Base-by-base conservation (phyloP, 768 basidiomycete species). In the Panus rudis region DNA sequence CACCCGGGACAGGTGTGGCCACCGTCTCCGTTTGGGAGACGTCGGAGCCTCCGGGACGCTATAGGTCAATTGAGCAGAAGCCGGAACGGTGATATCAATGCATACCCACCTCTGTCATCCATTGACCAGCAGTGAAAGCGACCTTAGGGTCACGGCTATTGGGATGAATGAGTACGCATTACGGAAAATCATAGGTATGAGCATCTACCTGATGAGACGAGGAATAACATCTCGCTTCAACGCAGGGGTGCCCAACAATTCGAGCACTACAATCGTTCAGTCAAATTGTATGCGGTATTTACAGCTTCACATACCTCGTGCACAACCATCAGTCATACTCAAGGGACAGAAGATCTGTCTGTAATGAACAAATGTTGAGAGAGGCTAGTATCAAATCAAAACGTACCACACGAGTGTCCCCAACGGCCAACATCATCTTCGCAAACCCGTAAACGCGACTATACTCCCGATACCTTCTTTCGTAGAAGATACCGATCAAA, bases 271-370 rank as follows among this genome's bases (percentile, higher is more conserved):
- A 13, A 13, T 20, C 10, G 28, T 23, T 4, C 5, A 37, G 31
- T 13, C 19, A 6, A 23, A 7, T 19, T 13, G 12, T 27, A 14
- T 12, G 11, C 17, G 19, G 16, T 4, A 3, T 7, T 25, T 32
- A 8, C 10, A 11, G 10, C 13, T 7, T 13, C 21, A 47, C 62
- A 27, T 30, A 73, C 75, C 69, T 53, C 85, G 67, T 6, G 86
- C 84, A 27, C 72, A 71, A 0, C 86, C 86, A 56, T 90, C 86
- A 0, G 84, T 82, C 87, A 90, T 89, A 27, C 77, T 78, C 44
- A 85, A 59, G 1, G 87, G 87, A 45, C 85, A 89, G 45, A 79
- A 75, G 7, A 81, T 69, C 78, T 83, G 35, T 10, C n/a, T 16
- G 30, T 21, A n/a, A 41, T 38, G 21, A 35, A n/a, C 24, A 45